A percentile compares a stretch with the other conserved stretches of the same genome.
phyloP scores from a whole-genome alignment of 352 stramenopile species.

The Phytophthora cactorum region DNA sequence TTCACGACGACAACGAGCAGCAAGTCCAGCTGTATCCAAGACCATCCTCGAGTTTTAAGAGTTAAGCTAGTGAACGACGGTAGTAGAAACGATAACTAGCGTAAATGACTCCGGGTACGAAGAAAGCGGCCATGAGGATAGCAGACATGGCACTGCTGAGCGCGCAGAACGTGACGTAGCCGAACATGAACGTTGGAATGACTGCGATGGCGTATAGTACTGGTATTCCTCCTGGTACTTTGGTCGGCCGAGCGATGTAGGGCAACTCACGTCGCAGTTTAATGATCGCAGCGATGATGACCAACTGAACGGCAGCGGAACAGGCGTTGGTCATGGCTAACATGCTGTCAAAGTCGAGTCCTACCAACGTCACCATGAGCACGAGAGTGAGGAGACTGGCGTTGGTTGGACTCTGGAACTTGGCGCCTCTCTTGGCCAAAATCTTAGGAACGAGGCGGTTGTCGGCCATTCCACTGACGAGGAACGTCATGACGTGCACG shows the following conservation, averaged over 20 bases:
- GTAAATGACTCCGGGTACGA: constrained; percentile 48
- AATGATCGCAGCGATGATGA: constrained; percentile 92
- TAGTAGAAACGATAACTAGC: constrained; percentile 35
- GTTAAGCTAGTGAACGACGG: constrained; percentile 15
- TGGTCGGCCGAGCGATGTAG: constrained; percentile 72
- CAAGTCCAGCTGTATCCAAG: constrained; percentile 19
- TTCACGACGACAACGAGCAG: constrained; percentile 18
- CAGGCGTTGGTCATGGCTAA: constrained; percentile 92
- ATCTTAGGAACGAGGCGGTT: constrained; percentile 80
- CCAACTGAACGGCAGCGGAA: constrained; percentile 80
- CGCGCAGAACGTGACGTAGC: constrained; percentile 59
- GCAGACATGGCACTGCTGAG: constrained; percentile 37
- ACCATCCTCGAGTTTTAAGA: constrained; percentile 19
- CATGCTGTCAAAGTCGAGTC: constrained; percentile 72
- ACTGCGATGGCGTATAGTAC: constrained; percentile 44
- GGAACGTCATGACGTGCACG: constrained; percentile 89
- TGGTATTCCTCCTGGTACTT: constrained; percentile 50
- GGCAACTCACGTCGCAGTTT: constrained; percentile 79
- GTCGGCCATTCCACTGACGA: constrained; percentile 83
- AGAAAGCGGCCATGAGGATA: constrained; percentile 39
- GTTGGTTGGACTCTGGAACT: constrained; percentile 46
- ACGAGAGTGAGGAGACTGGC: constrained; percentile 45
- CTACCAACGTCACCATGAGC: constrained; percentile 49
- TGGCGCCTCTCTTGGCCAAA: constrained; percentile 60
- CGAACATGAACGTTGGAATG: constrained; percentile 47